Percentiles rank a stretch among this genome's conserved stretches.
Conservation (phyloP, 148 eudicot genomes). For the Vaccinium myrtillus region DNA sequence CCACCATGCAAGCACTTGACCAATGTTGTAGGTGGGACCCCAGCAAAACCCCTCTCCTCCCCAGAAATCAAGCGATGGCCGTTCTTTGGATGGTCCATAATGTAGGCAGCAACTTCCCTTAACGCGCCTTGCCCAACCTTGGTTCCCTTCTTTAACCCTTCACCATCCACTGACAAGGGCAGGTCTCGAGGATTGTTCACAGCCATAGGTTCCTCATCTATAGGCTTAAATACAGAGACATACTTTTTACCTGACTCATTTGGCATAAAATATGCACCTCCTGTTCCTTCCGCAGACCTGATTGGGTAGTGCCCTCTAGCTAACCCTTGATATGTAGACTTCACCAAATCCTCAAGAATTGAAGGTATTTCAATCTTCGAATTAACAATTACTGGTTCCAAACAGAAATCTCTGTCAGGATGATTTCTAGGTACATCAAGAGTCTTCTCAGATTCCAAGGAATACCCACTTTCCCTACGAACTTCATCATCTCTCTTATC, state of each 20-base stretch:
- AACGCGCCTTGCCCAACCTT: constrained; percentile 91
- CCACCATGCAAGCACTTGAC: constrained; percentile 66
- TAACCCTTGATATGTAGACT: constrained; percentile 57
- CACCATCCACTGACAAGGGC: constrained; percentile 74
- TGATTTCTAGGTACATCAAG: constrained; percentile 29
- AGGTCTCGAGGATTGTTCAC: constrained; percentile 82
- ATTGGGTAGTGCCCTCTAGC: constrained; percentile 56
- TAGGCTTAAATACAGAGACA: constrained; percentile 86
- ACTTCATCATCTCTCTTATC: constrained; percentile 27
- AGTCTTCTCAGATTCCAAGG: constrained; percentile 16
- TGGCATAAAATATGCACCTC: constrained; percentile 89
- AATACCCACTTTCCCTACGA: constrained; percentile 17
- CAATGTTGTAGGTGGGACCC: constrained; percentile 83
- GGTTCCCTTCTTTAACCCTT: constrained; percentile 94
- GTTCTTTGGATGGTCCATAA: constrained; percentile 76
- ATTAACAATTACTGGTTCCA: constrained; percentile 69
- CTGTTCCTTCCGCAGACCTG: constrained; percentile 90
- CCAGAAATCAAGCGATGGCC: constrained; percentile 61
- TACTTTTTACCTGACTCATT: constrained; percentile 60
- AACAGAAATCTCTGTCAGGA: constrained; percentile 27
- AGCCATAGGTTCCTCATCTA: constrained; percentile 95
- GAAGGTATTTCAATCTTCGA: constrained; percentile 52
- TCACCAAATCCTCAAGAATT: constrained; percentile 46
- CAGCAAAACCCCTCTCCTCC: constrained; percentile 74
- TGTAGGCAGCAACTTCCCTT: constrained; percentile 85